phyloP scores from a whole-genome alignment of 2,329 filamentous ascomycete genomes.

The Penicillium psychrosexuale region DNA sequence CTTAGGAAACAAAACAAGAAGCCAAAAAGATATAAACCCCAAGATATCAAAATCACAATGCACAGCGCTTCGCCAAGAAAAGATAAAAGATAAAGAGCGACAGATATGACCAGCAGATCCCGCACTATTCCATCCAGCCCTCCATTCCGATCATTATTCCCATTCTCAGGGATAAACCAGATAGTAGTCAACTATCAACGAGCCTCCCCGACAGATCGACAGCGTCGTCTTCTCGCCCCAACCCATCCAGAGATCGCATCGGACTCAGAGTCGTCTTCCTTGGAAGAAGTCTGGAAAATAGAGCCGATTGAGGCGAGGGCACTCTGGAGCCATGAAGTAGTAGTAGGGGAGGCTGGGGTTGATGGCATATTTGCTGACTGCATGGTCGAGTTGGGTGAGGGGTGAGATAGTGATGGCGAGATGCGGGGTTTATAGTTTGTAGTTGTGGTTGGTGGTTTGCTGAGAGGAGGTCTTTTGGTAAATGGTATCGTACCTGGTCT shows the following conservation, averaged over 20 bases:
- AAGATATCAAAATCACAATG: not conserved
- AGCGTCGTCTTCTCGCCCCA: slow-evolving; percentile 17
- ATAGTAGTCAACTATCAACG: slow-evolving; percentile 4
- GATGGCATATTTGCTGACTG: not conserved
- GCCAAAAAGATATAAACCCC: not conserved
- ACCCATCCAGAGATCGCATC: slow-evolving; percentile 24
- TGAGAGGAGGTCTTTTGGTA: not conserved
- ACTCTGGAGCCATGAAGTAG: slow-evolving; percentile 10
- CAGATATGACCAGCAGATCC: not conserved
- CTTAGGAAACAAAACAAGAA: not conserved
- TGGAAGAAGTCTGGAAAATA: slow-evolving; percentile 5
- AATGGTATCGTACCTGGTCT: not conserved
- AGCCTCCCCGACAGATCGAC: slow-evolving; percentile 20
- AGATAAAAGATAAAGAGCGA: not conserved
- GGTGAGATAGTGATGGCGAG: not conserved
- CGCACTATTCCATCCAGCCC: not conserved
- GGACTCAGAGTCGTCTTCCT: slow-evolving; percentile 8
- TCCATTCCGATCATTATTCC: not conserved
- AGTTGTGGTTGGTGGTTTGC: not conserved
- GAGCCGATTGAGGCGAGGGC: slow-evolving; percentile 12
- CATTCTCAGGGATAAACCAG: not conserved
- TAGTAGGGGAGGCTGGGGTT: not conserved
- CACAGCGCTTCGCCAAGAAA: not conserved
- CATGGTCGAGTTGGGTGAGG: not conserved
- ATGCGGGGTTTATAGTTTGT: not conserved